phyloP scores from a whole-genome alignment of 345 rosid genomes.

The Carallia brachiata region DNA sequence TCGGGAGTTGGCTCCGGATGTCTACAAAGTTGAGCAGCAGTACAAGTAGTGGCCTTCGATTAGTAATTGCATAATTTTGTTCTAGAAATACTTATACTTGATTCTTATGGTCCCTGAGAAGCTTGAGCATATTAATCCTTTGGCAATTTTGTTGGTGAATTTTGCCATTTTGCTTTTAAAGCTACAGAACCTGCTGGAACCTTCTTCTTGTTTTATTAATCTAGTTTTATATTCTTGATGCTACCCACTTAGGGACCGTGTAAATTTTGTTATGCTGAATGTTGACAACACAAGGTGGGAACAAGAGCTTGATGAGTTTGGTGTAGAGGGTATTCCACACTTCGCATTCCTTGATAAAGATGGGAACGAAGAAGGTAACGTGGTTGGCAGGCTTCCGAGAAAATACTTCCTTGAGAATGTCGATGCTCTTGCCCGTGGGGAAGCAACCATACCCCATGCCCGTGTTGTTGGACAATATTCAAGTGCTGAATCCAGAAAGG shows the following conservation, averaged over 20 bases:
- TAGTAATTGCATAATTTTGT: not conserved
- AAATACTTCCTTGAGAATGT: constrained; percentile 76
- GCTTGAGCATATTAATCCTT: not conserved
- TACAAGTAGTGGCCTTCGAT: constrained; percentile 51
- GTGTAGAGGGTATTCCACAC: constrained; percentile 97
- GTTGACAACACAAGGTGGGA: constrained; percentile 98
- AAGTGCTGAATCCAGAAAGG: constrained; percentile 65
- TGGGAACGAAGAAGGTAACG: constrained; percentile 93
- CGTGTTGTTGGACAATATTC: constrained; percentile 82
- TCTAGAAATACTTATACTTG: not conserved
- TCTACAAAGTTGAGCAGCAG: constrained; percentile 88
- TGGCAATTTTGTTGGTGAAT: not conserved
- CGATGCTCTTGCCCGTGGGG: constrained; percentile 73
- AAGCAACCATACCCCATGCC: constrained; percentile 73
- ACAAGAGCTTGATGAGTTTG: constrained; percentile 93
- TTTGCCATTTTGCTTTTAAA: not conserved
- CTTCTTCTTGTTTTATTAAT: not conserved
- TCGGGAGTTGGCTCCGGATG: constrained; percentile 86
- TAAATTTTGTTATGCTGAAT: constrained; percentile 92
- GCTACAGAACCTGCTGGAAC: not conserved
- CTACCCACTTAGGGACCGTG: constrained; percentile 49
- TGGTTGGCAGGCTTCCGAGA: constrained; percentile 86
- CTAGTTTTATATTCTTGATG: not conserved
- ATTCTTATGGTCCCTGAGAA: not conserved
- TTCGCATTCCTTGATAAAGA: constrained; percentile 76